Base-by-base conservation (phyloP, 164 flowering plant species). In the Umbilicus rupestris region DNA sequence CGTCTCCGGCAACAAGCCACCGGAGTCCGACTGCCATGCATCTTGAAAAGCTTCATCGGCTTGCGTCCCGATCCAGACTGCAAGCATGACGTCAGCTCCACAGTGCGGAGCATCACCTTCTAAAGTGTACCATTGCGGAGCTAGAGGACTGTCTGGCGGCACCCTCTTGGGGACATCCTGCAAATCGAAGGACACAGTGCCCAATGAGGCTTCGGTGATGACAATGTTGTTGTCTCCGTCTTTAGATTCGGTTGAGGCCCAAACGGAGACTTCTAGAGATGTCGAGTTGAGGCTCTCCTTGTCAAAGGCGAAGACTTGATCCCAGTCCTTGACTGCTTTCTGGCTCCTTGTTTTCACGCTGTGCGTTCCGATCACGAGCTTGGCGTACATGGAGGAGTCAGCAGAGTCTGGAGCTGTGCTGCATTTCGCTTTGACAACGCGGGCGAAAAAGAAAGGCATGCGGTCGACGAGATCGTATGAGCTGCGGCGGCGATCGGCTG, bases 21-120 rank as follows among this genome's bases (percentile, higher is more conserved):
- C 93, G 70, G 98, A 86, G 74, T 91, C 99, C 17, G 99, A 94
- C 70, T 88, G 96, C 97, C 99, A 94, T 0, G 99, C 96, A 73
- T 91, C 96, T 59, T 84, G 96, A 67, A 91, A 94, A 1, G 96
- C 88, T 71, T 94, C 99, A 69, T 94, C 99, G 0, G 90, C 90
- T 78, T 89, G 99, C 46, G 97, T 91, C 8, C 99, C 99, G 39
- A 87, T 16, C 99, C 99, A 94, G 0, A 91, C 90, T 2, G 97
- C 91, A 24, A 91, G 77, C 99, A 89, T 91, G 69, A 94, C 81
- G 69, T 91, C 96, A 68, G 72, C 76, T 49, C 80, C 73, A 9
- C 75, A 70, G 11, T 69, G 69, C n/a, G 79, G 87, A n/a, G 84
- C 65, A 52, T 73, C 33, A 7, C 73, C 83, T 66, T 94, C 99